These are phyloP conservation scores for Aristolochia californica DNA, from an alignment of 164 flowering plant genomes.

Conservation along the genomic window DNA sequence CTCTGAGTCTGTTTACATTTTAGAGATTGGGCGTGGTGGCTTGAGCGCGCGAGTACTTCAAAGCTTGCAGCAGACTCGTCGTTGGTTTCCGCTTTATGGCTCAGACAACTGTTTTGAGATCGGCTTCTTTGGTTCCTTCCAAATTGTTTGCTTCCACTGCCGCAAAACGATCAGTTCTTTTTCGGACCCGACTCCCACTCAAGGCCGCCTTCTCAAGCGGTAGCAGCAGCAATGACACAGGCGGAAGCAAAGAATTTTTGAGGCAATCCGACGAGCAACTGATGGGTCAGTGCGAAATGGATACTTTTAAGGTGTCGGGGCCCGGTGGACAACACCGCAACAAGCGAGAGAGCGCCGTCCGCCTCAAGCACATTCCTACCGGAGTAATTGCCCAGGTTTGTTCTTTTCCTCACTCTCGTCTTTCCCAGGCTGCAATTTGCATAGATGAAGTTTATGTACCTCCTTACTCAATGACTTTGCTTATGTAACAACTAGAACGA, in stretches of 20 bases:
- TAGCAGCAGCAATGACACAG: not conserved
- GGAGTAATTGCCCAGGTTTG: constrained; percentile 74
- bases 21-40: too few relatives aligned
- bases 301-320: constrained; percentile 77
- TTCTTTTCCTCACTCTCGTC: not conserved
- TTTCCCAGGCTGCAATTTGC: too few relatives aligned
- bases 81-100: not conserved
- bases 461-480: too few relatives aligned
- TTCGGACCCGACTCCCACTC: not conserved
- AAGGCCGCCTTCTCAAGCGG: constrained; percentile 7
- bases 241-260: constrained; percentile 20
- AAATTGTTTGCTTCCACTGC: not conserved
- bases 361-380: constrained; percentile 81
- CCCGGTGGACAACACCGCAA: constrained; percentile 99
- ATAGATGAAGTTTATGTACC: too few relatives aligned
- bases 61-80: too few relatives aligned
- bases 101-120: not conserved
- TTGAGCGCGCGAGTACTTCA: too few relatives aligned
- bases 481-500: too few relatives aligned
- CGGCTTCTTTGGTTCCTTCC: not conserved
- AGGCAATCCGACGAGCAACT: constrained; percentile 52
- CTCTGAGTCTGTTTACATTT: too few relatives aligned
- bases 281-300: constrained; percentile 71
- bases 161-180: not conserved
- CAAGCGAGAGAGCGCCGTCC: constrained; percentile 84